These are phyloP conservation scores for Alternaria triticimaculans DNA, from an alignment of 2,329 filamentous ascomycete genomes.

Conservation along the genomic window DNA sequence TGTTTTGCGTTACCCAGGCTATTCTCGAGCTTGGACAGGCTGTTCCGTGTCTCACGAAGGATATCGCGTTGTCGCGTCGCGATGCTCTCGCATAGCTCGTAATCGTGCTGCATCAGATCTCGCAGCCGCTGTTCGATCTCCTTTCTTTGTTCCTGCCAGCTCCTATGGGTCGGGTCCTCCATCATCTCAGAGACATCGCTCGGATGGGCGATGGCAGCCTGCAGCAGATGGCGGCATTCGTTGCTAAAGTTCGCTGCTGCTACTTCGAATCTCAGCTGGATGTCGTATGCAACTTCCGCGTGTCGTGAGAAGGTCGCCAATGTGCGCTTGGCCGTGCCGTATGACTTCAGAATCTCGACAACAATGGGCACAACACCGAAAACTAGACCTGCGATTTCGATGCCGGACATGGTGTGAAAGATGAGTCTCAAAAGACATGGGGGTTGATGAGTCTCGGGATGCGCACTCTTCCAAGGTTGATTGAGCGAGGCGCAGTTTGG, in stretches of 20 bases:
- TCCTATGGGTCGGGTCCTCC: background rate
- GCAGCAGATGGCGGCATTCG: slow-evolving; percentile 11
- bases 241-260: background rate
- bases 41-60: slow-evolving; percentile 10
- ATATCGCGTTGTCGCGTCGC: slow-evolving; percentile 12
- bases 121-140: slow-evolving; percentile 10
- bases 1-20: slow-evolving; percentile 7
- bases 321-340: background rate
- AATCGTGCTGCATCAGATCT: slow-evolving; percentile 12
- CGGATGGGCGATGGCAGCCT: slow-evolving; percentile 6
- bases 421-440: background rate
- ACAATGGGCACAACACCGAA: background rate
- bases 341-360: background rate
- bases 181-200: slow-evolving; percentile 16
- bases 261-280: background rate
- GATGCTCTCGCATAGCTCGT: slow-evolving; percentile 11
- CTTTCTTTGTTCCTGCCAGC: slow-evolving; percentile 8
- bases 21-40: slow-evolving; percentile 6
- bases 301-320: background rate
- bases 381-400: background rate
- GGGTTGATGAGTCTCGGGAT: background rate
- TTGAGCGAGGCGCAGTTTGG: background rate
- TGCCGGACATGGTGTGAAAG: background rate
- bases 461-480: background rate
- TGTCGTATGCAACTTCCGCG: background rate